Evolutionary conservation across 345 rosid species (phyloP), one percentile per base, ranked within the genome.

Genomic region (Diplotaxis tenuifolia): DNA sequence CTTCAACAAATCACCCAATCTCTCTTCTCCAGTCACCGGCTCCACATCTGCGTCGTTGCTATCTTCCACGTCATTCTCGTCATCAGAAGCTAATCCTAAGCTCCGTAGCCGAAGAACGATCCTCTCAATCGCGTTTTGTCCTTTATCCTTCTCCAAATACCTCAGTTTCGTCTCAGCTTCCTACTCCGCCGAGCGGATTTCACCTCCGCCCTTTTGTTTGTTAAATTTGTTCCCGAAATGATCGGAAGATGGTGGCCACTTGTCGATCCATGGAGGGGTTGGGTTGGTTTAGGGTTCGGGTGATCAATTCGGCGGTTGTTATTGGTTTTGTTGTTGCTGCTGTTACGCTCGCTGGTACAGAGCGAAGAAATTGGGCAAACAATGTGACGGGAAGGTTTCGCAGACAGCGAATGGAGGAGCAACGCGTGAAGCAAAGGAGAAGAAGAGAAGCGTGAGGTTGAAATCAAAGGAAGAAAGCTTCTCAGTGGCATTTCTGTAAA

Each of bases 21-120:
- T 85, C 84, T 95, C 97, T 66, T 92, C 92, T 38, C 99, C 99
- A 0, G 89, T 88, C 66, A 79, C 82, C 9, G 83, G 70, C 62
- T 70, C 79, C 38, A 53, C 62, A 12, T 40, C 69, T 86, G 1
- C 19, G 18, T 62, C 81, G 1, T 64, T 72, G 23, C 65, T 84
- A 10, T 47, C 85, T 19, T 29, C 32, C 9, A 6, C 50, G 5
- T 40, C 49, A 1, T 83, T 89, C 6, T 82, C 93, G 32, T 85
- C 95, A 49, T 89, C 90, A 2, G 89, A 81, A 3, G 82, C 96
- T 62, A 92, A 57, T 19, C 97, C 99, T 7, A 95, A 57, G 79
- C 92, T 87, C 71, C 97, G 81, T 71, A 95, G 74, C 62, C 97
- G 84, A 47, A 95, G 90, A 52, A 89, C 97, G 27, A 95, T 95